Conservation (phyloP, 441 rosid genomes). For the California macrophylla region DNA sequence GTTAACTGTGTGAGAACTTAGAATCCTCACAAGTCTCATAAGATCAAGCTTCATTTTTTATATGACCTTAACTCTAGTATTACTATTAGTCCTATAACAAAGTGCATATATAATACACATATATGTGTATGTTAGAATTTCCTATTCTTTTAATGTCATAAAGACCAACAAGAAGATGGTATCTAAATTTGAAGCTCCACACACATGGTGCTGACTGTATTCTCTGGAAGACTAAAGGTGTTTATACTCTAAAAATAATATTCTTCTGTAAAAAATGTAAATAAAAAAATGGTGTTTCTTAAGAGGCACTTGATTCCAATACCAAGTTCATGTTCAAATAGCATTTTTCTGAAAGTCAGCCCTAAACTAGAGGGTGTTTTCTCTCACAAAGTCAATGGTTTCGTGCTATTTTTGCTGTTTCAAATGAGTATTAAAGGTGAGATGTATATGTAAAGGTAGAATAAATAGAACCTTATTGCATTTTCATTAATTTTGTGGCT, state of each 20-base stretch:
- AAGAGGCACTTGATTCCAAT: not conserved
- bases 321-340: not conserved
- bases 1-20: not conserved
- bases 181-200: not conserved
- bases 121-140: not conserved
- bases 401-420: no score
- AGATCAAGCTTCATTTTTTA: no score
- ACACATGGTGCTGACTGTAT: not conserved
- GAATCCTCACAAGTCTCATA: not conserved
- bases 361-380: not conserved
- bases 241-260: not conserved
- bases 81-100: no score
- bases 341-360: not conserved
- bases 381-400: no score
- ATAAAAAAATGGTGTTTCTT: not conserved
- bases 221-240: not conserved
- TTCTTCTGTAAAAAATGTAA: not conserved
- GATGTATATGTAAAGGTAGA: no score
- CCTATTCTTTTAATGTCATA: not conserved
- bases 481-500: no score
- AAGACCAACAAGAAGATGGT: not conserved
- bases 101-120: not conserved
- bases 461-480: no score
- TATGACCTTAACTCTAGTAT: no score
- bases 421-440: no score